phyloP scores from a whole-genome alignment of 306 rosid species.

The Biancaea sappan region DNA sequence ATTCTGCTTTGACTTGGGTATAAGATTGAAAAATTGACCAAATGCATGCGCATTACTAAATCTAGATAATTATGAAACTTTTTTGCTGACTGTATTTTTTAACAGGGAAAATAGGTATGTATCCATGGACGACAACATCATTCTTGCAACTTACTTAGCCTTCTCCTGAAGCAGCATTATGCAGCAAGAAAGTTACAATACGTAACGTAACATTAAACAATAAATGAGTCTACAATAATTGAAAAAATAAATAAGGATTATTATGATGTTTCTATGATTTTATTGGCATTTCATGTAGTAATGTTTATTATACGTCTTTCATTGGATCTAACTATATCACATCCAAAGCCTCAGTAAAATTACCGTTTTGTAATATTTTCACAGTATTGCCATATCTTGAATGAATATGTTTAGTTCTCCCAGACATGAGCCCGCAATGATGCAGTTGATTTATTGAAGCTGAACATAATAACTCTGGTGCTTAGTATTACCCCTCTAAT shows the following conservation, averaged over 20 bases:
- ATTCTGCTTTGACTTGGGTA: not conserved
- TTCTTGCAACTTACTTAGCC: not conserved
- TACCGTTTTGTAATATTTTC: no score
- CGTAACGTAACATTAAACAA: no score
- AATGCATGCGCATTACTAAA: not conserved
- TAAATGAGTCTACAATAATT: not conserved
- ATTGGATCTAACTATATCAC: not conserved
- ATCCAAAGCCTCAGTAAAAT: not conserved
- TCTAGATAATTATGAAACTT: not conserved
- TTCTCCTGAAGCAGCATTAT: not conserved
- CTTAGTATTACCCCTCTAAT: not conserved
- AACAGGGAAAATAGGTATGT: not conserved
- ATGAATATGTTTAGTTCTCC: no score
- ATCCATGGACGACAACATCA: not conserved
- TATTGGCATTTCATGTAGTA: no score
- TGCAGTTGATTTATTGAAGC: not conserved
- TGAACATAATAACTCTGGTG: not conserved
- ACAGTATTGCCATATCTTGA: not conserved
- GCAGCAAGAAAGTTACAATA: not conserved
- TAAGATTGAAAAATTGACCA: not conserved
- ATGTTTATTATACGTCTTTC: not conserved
- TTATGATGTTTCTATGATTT: not conserved
- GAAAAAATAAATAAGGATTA: not conserved
- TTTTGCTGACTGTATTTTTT: not conserved
- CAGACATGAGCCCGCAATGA: not conserved